Evolutionary conservation across 73 alveolate species (phyloP).

Genomic region (Vitrella brassicaformis): DNA sequence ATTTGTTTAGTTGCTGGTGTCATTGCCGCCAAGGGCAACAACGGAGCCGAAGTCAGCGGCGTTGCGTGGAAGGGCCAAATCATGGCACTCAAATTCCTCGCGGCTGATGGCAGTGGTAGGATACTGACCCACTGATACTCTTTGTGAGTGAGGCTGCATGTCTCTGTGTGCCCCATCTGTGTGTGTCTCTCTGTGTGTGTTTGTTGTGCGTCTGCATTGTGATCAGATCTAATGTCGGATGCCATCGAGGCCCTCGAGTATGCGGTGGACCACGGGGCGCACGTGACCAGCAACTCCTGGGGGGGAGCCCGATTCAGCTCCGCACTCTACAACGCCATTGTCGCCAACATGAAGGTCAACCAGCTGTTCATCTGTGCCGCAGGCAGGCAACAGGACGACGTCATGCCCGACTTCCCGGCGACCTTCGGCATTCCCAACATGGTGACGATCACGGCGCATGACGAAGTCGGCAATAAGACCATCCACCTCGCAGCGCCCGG

Average conservation of each 20-base stretch:
- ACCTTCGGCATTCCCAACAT: neutral
- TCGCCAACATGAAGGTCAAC: neutral
- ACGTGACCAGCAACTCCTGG: neutral
- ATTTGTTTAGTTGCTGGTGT: neutral
- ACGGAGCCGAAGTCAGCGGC: neutral
- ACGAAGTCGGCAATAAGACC: constrained; percentile 3
- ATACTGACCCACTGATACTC: no score
- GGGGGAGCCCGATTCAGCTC: neutral
- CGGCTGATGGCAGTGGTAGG: no score
- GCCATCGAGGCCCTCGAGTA: neutral
- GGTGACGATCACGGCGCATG: neutral
- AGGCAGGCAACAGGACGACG: neutral
- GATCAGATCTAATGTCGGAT: neutral
- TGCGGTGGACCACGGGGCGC: neutral
- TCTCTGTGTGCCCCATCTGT: neutral
- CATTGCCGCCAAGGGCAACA: neutral
- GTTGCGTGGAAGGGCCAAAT: neutral
- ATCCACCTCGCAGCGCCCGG: constrained; percentile 13
- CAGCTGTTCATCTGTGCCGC: neutral
- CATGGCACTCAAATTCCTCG: neutral
- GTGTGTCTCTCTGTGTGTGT: neutral
- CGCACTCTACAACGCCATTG: neutral
- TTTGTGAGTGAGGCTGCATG: neutral
- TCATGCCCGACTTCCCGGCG: neutral
- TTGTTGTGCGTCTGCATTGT: no score